Percentiles rank a stretch among this genome's conserved stretches.
phyloP scores from a whole-genome alignment of 768 basidiomycete species.

The Punctularia strigosozonata region DNA sequence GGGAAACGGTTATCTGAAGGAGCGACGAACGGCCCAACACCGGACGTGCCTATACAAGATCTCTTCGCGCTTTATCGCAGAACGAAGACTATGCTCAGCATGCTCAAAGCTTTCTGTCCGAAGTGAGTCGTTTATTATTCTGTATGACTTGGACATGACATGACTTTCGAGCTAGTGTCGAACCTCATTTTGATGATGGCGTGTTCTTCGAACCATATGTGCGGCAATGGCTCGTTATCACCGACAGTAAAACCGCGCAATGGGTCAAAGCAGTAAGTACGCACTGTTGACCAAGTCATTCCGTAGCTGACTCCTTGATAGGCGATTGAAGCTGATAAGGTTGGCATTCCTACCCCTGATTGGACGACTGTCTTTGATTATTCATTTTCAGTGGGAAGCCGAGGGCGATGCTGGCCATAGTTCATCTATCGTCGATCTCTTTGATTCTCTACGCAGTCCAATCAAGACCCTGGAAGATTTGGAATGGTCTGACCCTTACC shows the following conservation, averaged over 20 bases:
- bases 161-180: constrained; percentile 25
- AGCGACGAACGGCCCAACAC: constrained; percentile 78
- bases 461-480: constrained; percentile 81
- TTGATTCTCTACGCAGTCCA: constrained; percentile 87
- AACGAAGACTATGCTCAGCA: constrained; percentile 59
- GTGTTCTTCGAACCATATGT: constrained; percentile 84
- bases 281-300: background rate
- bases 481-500: constrained; percentile 86
- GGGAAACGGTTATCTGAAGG: constrained; percentile 71
- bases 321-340: constrained; percentile 80
- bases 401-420: constrained; percentile 76
- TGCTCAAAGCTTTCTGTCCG: constrained; percentile 74
- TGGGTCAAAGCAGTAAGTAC: constrained; percentile 85
- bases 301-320: constrained; percentile 16
- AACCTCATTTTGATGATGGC: constrained; percentile 55
- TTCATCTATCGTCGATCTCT: constrained; percentile 95
- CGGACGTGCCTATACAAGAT: constrained; percentile 82
- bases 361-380: background rate
- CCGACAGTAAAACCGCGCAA: constrained; percentile 78
- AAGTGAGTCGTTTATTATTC: constrained; percentile 38
- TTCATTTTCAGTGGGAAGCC: constrained; percentile 52
- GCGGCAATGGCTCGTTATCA: constrained; percentile 78
- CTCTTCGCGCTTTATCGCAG: constrained; percentile 80
- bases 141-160: constrained; percentile 1
- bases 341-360: constrained; percentile 16